These are phyloP conservation scores for Lentinula boryana DNA, from an alignment of 768 basidiomycete genomes.

Conservation along the genomic window DNA sequence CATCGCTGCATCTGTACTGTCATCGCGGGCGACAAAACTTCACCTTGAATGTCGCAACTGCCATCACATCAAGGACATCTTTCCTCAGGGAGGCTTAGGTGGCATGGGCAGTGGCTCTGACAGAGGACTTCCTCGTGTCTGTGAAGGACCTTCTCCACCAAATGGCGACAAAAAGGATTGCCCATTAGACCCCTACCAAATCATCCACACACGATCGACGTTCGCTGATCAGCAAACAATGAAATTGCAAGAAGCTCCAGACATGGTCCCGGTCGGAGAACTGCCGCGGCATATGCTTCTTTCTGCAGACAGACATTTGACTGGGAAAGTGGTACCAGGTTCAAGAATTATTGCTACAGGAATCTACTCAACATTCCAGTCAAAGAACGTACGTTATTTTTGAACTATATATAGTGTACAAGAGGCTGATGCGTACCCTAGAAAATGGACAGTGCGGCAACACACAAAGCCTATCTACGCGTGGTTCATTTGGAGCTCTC, in stretches of 20 bases:
- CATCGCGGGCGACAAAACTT: conserved; percentile 88
- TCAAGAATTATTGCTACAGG: conserved; percentile 94
- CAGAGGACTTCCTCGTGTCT: conserved; percentile 78
- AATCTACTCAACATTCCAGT: conserved; percentile 94
- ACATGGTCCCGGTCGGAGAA: conserved; percentile 99
- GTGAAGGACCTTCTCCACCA: conserved; percentile 65
- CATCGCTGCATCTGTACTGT: conserved; percentile 91
- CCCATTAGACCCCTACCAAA: conserved; percentile 92
- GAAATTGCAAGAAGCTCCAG: conserved; percentile 97
- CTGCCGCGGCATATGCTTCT: conserved; percentile 92
- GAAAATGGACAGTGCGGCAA: conserved; percentile 76
- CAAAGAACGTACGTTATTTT: conserved; percentile 64
- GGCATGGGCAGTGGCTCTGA: conserved; percentile 86
- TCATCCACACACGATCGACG: conserved; percentile 88
- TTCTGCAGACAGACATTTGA: conserved; percentile 85
- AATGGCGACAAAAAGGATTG: conserved; percentile 93
- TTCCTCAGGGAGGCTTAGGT: conserved; percentile 73
- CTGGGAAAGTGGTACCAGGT: conserved; percentile 91
- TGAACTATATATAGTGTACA: not conserved
- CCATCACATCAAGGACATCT: conserved; percentile 69
- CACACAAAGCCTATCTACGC: conserved; percentile 92
- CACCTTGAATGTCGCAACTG: conserved; percentile 93
- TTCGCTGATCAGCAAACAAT: conserved; percentile 96
- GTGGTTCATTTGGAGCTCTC: conserved; percentile 90
- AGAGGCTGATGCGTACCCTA: conserved; percentile 18